A percentile compares a stretch with the other conserved stretches of the same genome.
Conservation (phyloP, 148 eudicot species). For the Persicaria maculosa region DNA sequence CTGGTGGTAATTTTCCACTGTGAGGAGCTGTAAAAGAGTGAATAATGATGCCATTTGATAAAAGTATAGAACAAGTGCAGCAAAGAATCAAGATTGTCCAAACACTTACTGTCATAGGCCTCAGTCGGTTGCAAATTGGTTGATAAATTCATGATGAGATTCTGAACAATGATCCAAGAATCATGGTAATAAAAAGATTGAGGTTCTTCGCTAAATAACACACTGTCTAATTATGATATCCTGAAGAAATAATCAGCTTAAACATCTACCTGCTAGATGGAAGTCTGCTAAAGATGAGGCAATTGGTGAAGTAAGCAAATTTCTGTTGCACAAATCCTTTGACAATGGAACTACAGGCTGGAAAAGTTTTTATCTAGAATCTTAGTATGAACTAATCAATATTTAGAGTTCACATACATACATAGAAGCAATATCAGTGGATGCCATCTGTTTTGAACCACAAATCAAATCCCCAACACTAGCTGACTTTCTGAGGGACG, state of each 20-base stretch:
- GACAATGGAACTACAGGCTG: slow-evolving; percentile 50
- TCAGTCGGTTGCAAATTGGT: slow-evolving; percentile 66
- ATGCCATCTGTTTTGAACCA: slow-evolving; percentile 67
- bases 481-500: slow-evolving; percentile 77
- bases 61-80: neutral
- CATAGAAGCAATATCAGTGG: slow-evolving; percentile 10
- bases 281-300: slow-evolving; percentile 91
- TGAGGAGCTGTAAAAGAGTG: slow-evolving; percentile 42
- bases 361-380: slow-evolving; percentile 6
- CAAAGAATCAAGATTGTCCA: neutral
- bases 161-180: slow-evolving; percentile 36
- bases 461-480: slow-evolving; percentile 87
- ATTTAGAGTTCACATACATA: neutral
- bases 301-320: slow-evolving; percentile 48
- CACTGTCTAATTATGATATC: neutral
- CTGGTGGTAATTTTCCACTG: slow-evolving; percentile 47
- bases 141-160: slow-evolving; percentile 60
- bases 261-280: slow-evolving; percentile 62
- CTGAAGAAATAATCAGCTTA: neutral
- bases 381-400: neutral
- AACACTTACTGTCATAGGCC: slow-evolving; percentile 61
- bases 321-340: slow-evolving; percentile 43
- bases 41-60: slow-evolving; percentile 7
- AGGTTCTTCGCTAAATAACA: neutral
- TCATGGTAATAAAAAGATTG: neutral